Percentiles rank a stretch among this genome's conserved stretches.
Evolutionary conservation across 2,329 filamentous ascomycete genomes (phyloP).

Genomic region (Helminthosporium solani): DNA sequence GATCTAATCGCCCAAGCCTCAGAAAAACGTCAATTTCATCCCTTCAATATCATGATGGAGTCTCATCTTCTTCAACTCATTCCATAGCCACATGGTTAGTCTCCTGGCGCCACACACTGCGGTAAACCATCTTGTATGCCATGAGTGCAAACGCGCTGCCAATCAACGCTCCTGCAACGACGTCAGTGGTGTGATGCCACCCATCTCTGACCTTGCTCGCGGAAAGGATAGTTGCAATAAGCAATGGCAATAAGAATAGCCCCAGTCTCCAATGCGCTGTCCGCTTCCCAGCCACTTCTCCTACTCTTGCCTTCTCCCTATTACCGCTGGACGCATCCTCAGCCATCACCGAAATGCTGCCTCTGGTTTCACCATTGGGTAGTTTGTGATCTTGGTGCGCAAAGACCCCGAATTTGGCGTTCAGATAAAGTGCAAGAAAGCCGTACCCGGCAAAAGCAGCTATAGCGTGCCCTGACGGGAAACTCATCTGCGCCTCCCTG

Average conservation of each 20-base stretch:
- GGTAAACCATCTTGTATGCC: slow-evolving; percentile 62
- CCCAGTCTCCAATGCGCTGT: slow-evolving; percentile 69
- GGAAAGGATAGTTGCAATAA: slow-evolving; percentile 64
- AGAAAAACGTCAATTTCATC: too few species aligned
- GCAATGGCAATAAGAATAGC: slow-evolving; percentile 60
- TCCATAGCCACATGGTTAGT: not conserved
- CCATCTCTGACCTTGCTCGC: slow-evolving; percentile 67
- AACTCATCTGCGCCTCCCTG: slow-evolving; percentile 32
- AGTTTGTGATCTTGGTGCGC: not conserved
- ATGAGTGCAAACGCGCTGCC: slow-evolving; percentile 64
- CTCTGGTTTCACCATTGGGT: not conserved
- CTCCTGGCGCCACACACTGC: slow-evolving; percentile 18
- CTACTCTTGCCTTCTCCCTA: not conserved
- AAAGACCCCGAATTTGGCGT: slow-evolving; percentile 30
- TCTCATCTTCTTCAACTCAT: not conserved
- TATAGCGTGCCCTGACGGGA: slow-evolving; percentile 31
- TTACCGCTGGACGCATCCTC: not conserved
- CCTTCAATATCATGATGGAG: too few species aligned
- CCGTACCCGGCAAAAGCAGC: slow-evolving; percentile 37
- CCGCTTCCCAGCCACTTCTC: slow-evolving; percentile 29
- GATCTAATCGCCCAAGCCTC: too few species aligned
- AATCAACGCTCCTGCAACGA: slow-evolving; percentile 62
- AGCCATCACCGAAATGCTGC: not conserved
- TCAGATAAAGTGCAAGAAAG: slow-evolving; percentile 31
- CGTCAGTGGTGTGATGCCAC: slow-evolving; percentile 69